Conservation (phyloP, 148 eudicot species). For the Persicaria maculosa region DNA sequence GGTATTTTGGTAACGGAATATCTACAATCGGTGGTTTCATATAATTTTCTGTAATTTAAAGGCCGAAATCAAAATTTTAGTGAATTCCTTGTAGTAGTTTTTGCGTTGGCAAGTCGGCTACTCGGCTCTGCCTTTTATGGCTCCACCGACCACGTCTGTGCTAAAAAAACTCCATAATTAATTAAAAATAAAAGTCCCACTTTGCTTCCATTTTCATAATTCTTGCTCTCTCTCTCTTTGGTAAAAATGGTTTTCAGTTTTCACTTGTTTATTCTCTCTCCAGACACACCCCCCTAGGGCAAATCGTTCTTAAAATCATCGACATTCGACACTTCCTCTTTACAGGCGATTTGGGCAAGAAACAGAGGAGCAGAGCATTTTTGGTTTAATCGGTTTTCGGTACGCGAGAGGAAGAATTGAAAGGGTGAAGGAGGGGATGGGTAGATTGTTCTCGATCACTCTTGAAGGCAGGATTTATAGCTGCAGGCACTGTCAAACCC, state of each 20-base stretch:
- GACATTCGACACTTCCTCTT: neutral
- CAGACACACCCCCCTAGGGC: neutral
- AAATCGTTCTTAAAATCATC: neutral
- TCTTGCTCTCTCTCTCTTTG: neutral
- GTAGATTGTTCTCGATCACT: constrained; percentile 48
- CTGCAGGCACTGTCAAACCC: constrained; percentile 63
- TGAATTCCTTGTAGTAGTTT: too few relatives aligned
- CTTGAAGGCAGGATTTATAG: constrained; percentile 54
- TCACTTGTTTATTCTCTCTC: neutral
- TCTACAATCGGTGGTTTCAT: too few relatives aligned
- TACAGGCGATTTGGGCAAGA: neutral
- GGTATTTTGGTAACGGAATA: too few relatives aligned
- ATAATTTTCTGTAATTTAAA: too few relatives aligned
- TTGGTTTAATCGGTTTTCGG: neutral
- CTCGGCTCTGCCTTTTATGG: too few relatives aligned
- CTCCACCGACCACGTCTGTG: too few relatives aligned
- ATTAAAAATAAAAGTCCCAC: neutral
- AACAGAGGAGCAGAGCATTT: neutral
- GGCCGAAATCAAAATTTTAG: too few relatives aligned
- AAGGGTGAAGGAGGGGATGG: constrained; percentile 31
- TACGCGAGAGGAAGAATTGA: neutral
- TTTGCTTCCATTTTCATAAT: neutral
- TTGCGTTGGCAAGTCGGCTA: too few relatives aligned
- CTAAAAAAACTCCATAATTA: too few relatives aligned
- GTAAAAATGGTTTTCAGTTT: neutral